Percentiles rank a stretch among this genome's conserved stretches.
These are phyloP conservation scores for Nannochloropsis salina DNA, from an alignment of 108 stramenopile species.

Conservation along the genomic window DNA sequence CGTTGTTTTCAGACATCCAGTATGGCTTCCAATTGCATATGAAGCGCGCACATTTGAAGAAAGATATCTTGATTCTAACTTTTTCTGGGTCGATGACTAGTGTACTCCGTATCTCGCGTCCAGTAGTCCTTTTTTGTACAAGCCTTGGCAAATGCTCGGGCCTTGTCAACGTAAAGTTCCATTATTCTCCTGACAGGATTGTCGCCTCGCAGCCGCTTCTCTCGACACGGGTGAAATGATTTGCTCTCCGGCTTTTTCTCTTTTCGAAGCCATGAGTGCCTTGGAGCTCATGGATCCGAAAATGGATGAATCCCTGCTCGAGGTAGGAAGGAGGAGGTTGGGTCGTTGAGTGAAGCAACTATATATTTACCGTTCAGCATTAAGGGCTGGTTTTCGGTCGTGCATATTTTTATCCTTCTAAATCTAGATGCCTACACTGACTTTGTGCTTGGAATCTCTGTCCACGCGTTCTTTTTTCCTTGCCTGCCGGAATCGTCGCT, in stretches of 20 bases:
- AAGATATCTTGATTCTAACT: neutral
- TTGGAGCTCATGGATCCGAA: slow-evolving; percentile 69
- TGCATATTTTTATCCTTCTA: neutral
- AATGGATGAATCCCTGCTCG: slow-evolving; percentile 61
- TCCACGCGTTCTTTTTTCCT: no score
- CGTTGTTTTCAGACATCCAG: neutral
- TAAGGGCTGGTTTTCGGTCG: no score
- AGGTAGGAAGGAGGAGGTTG: neutral
- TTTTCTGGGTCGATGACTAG: neutral
- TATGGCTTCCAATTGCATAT: neutral
- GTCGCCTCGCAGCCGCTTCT: slow-evolving; percentile 48
- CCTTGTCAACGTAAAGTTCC: neutral
- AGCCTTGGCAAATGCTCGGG: no score
- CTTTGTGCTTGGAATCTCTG: neutral
- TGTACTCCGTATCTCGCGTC: no score
- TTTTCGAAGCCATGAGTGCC: slow-evolving; percentile 79
- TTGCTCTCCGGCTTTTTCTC: slow-evolving; percentile 55
- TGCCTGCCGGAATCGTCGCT: no score
- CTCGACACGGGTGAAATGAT: slow-evolving; percentile 53
- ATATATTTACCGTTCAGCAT: no score
- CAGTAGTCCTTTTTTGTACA: no score
- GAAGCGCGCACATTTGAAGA: neutral
- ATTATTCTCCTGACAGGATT: neutral
- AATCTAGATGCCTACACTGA: neutral
- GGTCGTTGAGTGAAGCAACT: no score